These are phyloP conservation scores for Metschnikowia hibisci DNA, from an alignment of 805 yeast species.

Conservation along the genomic window DNA sequence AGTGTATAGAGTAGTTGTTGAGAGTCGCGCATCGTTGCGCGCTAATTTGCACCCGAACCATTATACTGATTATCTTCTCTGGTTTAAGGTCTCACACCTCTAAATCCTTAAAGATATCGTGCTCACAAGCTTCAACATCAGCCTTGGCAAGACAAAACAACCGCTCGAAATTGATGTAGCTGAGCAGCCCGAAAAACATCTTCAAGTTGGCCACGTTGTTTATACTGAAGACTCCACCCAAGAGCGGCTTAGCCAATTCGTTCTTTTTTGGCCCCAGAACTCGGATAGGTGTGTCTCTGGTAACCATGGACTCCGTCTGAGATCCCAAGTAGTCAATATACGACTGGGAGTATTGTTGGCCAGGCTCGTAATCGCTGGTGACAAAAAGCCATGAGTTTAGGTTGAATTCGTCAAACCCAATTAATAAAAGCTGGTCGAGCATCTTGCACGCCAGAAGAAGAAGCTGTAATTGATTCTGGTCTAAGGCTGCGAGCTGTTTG, in stretches of 20 bases:
- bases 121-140: conserved; percentile 39
- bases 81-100: not conserved
- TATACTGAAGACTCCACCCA: conserved; percentile 40
- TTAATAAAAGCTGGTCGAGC: conserved; percentile 65
- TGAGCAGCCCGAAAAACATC: conserved; percentile 61
- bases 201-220: conserved; percentile 46
- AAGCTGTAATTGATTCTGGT: conserved; percentile 36
- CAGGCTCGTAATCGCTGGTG: conserved; percentile 54
- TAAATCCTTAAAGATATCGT: conserved; percentile 60
- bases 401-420: conserved; percentile 75
- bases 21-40: too few species aligned
- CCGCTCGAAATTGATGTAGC: conserved; percentile 63
- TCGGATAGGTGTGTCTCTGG: conserved; percentile 36
- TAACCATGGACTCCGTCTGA: conserved; percentile 26
- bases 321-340: conserved; percentile 47
- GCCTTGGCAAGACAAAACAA: conserved; percentile 47
- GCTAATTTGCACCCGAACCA: too few species aligned
- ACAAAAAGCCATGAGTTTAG: conserved; percentile 83
- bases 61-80: too few species aligned
- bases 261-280: conserved; percentile 30
- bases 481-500: conserved; percentile 26
- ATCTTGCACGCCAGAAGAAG: conserved; percentile 67
- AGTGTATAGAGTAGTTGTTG: too few species aligned
- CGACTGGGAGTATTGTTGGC: conserved; percentile 23
- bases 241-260: conserved; percentile 38